Evolutionary conservation across 2,329 filamentous ascomycete species (phyloP).

Genomic region (Cadophora sp.): DNA sequence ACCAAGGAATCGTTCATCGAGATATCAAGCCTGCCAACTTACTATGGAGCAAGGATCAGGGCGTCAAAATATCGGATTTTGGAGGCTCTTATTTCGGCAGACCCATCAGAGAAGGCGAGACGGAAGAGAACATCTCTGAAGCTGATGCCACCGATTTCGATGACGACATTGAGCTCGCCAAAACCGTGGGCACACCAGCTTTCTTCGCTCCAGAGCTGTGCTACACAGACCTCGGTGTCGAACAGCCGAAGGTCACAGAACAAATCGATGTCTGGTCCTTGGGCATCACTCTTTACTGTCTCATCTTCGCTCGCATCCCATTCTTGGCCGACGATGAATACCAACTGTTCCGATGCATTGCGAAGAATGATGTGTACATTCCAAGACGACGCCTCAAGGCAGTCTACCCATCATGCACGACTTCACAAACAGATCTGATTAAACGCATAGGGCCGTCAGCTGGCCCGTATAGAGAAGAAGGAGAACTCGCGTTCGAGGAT

Average conservation of each 20-base stretch:
- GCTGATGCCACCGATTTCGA: conserved; percentile 87
- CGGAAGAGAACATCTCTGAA: conserved; percentile 77
- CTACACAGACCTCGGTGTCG: conserved; percentile 76
- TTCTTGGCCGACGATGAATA: conserved; percentile 93
- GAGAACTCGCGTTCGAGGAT: conserved; percentile 83
- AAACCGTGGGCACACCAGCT: conserved; percentile 95
- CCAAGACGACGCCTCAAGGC: conserved; percentile 83
- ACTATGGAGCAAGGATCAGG: conserved; percentile 81
- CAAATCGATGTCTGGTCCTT: conserved; percentile 98
- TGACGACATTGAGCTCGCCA: conserved; percentile 91
- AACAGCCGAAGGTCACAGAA: conserved; percentile 81
- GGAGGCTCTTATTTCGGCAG: conserved; percentile 96
- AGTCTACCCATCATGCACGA: conserved; percentile 65
- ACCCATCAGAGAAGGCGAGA: conserved; percentile 82
- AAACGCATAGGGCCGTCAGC: conserved; percentile 50
- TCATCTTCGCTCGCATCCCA: conserved; percentile 91
- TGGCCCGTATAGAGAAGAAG: conserved; percentile 76
- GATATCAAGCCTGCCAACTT: conserved; percentile 92
- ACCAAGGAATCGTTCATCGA: conserved; percentile 82
- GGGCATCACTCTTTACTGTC: conserved; percentile 93
- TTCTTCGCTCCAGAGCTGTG: conserved; percentile 98
- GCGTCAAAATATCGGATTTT: conserved; percentile 98
- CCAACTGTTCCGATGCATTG: conserved; percentile 89
- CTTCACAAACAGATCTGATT: conserved; percentile 61
- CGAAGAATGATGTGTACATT: conserved; percentile 88